phyloP scores from a whole-genome alignment of 2,329 filamentous ascomycete species.

The Penicillium sumatraense region DNA sequence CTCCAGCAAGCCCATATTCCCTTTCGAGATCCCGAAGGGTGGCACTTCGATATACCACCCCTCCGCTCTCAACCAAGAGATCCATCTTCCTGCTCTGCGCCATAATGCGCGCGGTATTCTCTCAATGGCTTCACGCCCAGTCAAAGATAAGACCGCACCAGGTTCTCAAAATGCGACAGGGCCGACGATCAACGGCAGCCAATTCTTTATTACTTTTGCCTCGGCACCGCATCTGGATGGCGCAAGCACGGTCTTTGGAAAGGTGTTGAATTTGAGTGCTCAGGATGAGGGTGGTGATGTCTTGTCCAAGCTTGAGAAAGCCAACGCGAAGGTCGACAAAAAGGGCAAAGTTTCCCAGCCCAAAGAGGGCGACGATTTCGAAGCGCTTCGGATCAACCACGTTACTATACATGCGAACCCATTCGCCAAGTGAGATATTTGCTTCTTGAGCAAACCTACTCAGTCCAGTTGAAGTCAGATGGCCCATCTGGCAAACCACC shows the following conservation, averaged over 20 bases:
- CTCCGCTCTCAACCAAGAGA: slow-evolving; percentile 64
- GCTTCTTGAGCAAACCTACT: not conserved
- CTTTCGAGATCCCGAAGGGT: slow-evolving; percentile 57
- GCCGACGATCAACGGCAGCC: slow-evolving; percentile 57
- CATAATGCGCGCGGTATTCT: slow-evolving; percentile 63
- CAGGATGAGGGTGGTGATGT: slow-evolving; percentile 52
- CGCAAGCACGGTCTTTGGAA: slow-evolving; percentile 69
- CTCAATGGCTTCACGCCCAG: slow-evolving; percentile 62
- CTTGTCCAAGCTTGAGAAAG: slow-evolving; percentile 58
- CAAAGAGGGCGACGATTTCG: slow-evolving; percentile 47
- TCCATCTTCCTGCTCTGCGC: slow-evolving; percentile 59
- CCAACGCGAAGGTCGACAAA: slow-evolving; percentile 66
- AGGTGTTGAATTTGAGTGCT: slow-evolving; percentile 54
- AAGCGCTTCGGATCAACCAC: slow-evolving; percentile 58
- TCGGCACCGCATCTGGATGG: slow-evolving; percentile 67
- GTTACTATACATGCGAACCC: slow-evolving; percentile 69
- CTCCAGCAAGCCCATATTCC: slow-evolving; percentile 47
- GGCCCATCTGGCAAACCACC: not conserved
- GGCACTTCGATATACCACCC: slow-evolving; percentile 61
- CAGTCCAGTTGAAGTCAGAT: not conserved
- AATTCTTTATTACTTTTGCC: slow-evolving; percentile 68
- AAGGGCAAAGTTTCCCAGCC: slow-evolving; percentile 61
- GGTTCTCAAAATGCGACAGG: slow-evolving; percentile 49
- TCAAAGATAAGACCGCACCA: slow-evolving; percentile 50
- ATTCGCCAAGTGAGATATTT: slow-evolving; percentile 56